A percentile compares a stretch with the other conserved stretches of the same genome.
Evolutionary conservation across 2,329 filamentous ascomycete genomes (phyloP).

Genomic region (Rhinocladiella similis): DNA sequence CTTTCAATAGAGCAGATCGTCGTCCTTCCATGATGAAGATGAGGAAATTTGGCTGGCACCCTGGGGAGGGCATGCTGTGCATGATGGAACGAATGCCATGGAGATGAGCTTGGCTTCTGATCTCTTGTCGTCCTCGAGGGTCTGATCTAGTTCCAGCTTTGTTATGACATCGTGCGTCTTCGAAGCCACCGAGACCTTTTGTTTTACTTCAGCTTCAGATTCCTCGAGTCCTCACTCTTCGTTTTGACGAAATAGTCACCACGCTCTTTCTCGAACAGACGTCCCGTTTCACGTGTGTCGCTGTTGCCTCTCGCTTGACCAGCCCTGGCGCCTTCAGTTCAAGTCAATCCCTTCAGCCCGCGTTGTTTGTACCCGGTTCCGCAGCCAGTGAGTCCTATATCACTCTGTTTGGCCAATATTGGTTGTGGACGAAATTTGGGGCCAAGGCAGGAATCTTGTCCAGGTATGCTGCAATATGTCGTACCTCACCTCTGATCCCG

Average conservation of each 20-base stretch:
- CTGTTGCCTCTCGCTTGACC: constrained; percentile 4
- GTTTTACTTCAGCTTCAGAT: constrained; percentile 6
- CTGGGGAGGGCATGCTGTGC: constrained; percentile 9
- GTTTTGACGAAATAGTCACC: neutral
- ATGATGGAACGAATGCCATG: constrained; percentile 3
- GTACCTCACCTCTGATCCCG: constrained; percentile 9
- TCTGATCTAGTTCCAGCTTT: constrained; percentile 3
- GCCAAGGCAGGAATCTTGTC: constrained; percentile 12
- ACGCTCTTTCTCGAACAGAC: constrained; percentile 5
- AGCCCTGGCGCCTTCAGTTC: constrained; percentile 2
- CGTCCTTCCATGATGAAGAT: constrained; percentile 23
- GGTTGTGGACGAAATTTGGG: constrained; percentile 24
- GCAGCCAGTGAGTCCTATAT: constrained; percentile 1
- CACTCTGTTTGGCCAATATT: constrained; percentile 22
- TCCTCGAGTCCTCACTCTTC: neutral
- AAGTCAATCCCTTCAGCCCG: constrained; percentile 5
- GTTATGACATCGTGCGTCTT: constrained; percentile 5
- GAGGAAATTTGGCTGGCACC: constrained; percentile 24
- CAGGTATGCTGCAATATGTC: constrained; percentile 25
- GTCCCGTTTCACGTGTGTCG: neutral
- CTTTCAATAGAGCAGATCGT: constrained; percentile 26
- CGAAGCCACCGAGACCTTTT: neutral
- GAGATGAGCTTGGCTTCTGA: neutral
- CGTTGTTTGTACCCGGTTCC: neutral
- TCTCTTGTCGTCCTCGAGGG: neutral